Evolutionary conservation across 768 basidiomycete species (phyloP), one percentile per base, ranked within the genome.

Genomic region (Termitomyces titanicus): DNA sequence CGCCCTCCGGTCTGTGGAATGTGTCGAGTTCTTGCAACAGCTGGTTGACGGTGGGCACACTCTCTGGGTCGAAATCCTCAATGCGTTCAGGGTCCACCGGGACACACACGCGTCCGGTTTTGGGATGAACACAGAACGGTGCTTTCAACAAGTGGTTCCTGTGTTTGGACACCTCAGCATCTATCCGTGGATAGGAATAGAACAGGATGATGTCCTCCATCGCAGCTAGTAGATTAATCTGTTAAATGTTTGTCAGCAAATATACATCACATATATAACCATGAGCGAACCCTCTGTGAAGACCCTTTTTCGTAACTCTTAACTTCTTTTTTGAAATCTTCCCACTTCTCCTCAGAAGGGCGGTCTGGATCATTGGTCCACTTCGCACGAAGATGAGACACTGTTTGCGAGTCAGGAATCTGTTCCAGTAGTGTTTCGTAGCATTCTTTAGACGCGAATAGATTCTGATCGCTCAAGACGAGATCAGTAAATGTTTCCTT

Each of bases 91-190:
- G 88, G 64, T 96, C 89, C 17, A 98, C 78, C 1, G 96, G 97
- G 2, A 99, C 92, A 67, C 96, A 99, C 9, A 99, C 84, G 29
- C 94, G 84, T 1, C 96, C 97, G 2, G 97, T 99, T 60, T 92
- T 92, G 0, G 97, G 97, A 70, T 99, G 97, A 0, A 98, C 77
- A 67, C 95, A 97, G 71, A 99, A 99, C 0, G 97, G 97, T 20
- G 93, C 89, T 72, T 99, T 99, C 51, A 99, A 82, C 74, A 99
- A 79, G 76, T 99, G 97, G 73, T 99, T 98, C 47, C 94, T 82
- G 66, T 95, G 92, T 66, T 98, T 96, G 3, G 94, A 95, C 27
- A 99, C 97, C 70, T 99, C 97, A 13, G 91, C 90, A 69, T 99
- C 97, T 51, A 99, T 81, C 12, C 97, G 85, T 1, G 96, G 96